phyloP scores from a whole-genome alignment of 1,139 yeast genomes.

The Debaryomyces sp. region DNA sequence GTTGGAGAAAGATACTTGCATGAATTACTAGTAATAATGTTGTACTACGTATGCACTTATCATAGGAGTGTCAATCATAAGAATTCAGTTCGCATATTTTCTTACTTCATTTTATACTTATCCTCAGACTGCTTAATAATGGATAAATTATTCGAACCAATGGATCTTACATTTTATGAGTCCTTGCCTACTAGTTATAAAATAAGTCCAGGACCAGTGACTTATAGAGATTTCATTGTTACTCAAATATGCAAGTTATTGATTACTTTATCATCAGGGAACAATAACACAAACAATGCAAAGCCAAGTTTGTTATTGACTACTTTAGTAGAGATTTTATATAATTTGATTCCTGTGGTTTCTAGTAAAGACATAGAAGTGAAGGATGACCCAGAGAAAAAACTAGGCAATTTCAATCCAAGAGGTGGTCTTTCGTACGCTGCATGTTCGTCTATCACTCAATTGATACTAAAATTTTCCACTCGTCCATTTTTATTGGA shows the following conservation, averaged over 20 bases:
- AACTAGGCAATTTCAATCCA: slow-evolving; percentile 35
- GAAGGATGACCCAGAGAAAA: slow-evolving; percentile 28
- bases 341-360: slow-evolving; percentile 59
- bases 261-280: slow-evolving; percentile 7
- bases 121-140: slow-evolving; percentile 52
- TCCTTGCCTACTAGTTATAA: slow-evolving; percentile 53
- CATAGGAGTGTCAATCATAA: slow-evolving; percentile 28
- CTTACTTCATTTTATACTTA: slow-evolving; percentile 62
- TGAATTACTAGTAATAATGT: slow-evolving; percentile 55
- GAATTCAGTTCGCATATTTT: slow-evolving; percentile 58
- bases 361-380: slow-evolving; percentile 19
- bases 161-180: slow-evolving; percentile 42
- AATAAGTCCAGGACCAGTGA: slow-evolving; percentile 37
- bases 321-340: slow-evolving; percentile 57
- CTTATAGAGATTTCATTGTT: slow-evolving; percentile 65
- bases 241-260: slow-evolving; percentile 47
- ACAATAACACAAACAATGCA: slow-evolving; percentile 1
- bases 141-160: slow-evolving; percentile 40
- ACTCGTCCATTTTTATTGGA: slow-evolving; percentile 43
- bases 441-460: slow-evolving; percentile 59
- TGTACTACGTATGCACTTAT: slow-evolving; percentile 60
- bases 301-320: slow-evolving; percentile 22
- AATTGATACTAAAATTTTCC: slow-evolving; percentile 52
- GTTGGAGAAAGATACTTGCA: slow-evolving; percentile 52
- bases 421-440: slow-evolving; percentile 60